Base-by-base conservation (phyloP, 306 rosid genomes). In the Corylus heterophylla region DNA sequence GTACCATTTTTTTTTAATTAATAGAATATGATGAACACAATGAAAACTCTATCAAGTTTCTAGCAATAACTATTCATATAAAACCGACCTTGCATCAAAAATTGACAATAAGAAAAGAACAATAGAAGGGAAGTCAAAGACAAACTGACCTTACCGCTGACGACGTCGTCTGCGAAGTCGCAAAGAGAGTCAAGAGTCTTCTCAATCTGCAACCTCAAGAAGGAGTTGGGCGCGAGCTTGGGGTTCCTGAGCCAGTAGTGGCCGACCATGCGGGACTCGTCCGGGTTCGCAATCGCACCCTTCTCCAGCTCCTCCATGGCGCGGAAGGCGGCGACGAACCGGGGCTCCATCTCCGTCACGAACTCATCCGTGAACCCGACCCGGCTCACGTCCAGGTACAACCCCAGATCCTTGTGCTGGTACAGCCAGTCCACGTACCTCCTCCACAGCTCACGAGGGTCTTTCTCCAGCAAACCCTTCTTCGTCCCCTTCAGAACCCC, bases 261-360 rank as follows among this genome's bases (percentile, higher is more conserved):
- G 0, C 99, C 99, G 31, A 95, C 99, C 99, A 93, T 95, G 22
- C 99, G 91, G 10, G 93, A 86, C 73, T 95, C 99, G 16, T 95
- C 99, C n/a, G 99, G 98, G 56, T 95, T 95, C 10, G 99, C 97
- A 78, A 95, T 91, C 58, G 99, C 92, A 1, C 99, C 99, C 9
- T 81, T 91, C 83, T 95, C 99, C 39, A 95, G 77, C 74, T 86
- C 92, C 87, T 74, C 98, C 99, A 95, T 95, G 6, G 96, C 96
- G 8, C 52, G 52, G 12, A 95, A 85, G 72, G 99, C 99, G 48
- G 76, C 78, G 79, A 77, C 78, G 8, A 95, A 79, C n/a, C 88
- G 86, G 13, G 96, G 92, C 86, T 95, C 98, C 98, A 95, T 95
- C 78, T 89, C 79, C 39, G 42, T 68, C 10, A 93, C 86, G 81